Evolutionary conservation across 1,284 basidiomycete genomes (phyloP).

Genomic region (Hemileia vastatrix): DNA sequence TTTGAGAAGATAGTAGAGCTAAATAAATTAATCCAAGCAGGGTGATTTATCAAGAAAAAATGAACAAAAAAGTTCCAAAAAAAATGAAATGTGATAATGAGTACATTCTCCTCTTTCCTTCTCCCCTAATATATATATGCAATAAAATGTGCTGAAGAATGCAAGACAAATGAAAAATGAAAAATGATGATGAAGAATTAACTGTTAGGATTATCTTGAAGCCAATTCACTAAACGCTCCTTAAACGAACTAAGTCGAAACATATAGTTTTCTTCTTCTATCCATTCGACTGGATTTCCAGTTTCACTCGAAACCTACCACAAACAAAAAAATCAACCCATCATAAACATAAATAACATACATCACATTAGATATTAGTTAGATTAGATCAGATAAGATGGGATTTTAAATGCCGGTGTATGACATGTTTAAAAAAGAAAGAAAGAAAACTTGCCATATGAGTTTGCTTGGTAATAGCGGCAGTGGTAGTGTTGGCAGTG

Average conservation of each 20-base stretch:
- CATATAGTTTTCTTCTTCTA: conserved; percentile 43
- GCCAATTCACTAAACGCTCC: conserved; percentile 34
- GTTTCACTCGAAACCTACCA: conserved; percentile 35
- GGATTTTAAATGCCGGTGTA: too few relatives aligned
- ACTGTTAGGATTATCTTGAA: conserved; percentile 28
- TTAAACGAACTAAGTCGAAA: conserved; percentile 38
- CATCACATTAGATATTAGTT: not conserved
- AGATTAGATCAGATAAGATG: not conserved
- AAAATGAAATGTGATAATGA: conserved; percentile 4
- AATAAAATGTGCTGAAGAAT: too few relatives aligned
- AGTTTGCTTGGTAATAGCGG: too few relatives aligned
- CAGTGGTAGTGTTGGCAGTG: too few relatives aligned
- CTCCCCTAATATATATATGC: too few relatives aligned
- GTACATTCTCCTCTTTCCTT: too few relatives aligned
- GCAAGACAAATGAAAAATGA: too few relatives aligned
- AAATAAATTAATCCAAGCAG: not conserved
- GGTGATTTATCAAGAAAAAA: not conserved
- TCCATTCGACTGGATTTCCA: conserved; percentile 42
- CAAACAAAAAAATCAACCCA: not conserved
- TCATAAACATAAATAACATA: not conserved
- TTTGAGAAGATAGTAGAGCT: conserved; percentile 23
- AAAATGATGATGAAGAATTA: conserved; percentile 19
- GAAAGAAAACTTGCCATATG: too few relatives aligned
- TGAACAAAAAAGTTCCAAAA: not conserved
- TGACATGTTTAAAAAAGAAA: too few relatives aligned